Evolutionary conservation across 73 alveolate species (phyloP), one percentile per base, ranked within the genome.

Genomic region (Chromera velia): DNA sequence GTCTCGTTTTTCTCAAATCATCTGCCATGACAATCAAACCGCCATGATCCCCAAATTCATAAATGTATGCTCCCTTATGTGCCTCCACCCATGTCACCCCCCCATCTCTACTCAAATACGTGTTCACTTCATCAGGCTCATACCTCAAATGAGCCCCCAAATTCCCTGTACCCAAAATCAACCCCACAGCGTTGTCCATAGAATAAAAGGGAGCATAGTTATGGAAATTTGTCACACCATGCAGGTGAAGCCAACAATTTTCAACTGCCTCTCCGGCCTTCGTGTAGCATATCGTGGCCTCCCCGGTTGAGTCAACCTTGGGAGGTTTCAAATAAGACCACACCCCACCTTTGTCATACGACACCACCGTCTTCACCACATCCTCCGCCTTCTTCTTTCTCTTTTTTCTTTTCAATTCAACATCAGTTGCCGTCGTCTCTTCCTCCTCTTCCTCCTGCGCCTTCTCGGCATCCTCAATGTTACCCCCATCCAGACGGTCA

Each of bases 1-100:
- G 84, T 27, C 88, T 89, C 0, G 99, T 88, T 45, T 91, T 81
- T 49, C 81, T 74, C 62, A 82, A 75, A 80, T 88, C 89, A 30
- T 82, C 85, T 0, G 98, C 98, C 94, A 93, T 90, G 55, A 94
- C 97, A 13, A 96, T 89, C 34, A 96, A 81, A 31, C 97, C 99
- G 26, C 99, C 99, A 74, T 94, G 98, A 86, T 95, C 98, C 1
- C 98, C 99, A 28, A 91, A 81, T 77, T 91, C 97, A 75, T 88
- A 92, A 63, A 93, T 90, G 81, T 81, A 90, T 29, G 85, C 85
- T 9, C 85, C 85, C 55, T 40, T 40, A 13, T 40, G 55, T 4
- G 55, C 55, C 13, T 40, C 55, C 0, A 70, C 68, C 98, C 98
- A 95, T 31, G 94, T 88, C 31, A 92, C 91, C 13, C 99, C 99